Percentiles rank a stretch among this genome's conserved stretches.
Conservation (phyloP, 768 basidiomycete species). For the Tricholoma sp. region DNA sequence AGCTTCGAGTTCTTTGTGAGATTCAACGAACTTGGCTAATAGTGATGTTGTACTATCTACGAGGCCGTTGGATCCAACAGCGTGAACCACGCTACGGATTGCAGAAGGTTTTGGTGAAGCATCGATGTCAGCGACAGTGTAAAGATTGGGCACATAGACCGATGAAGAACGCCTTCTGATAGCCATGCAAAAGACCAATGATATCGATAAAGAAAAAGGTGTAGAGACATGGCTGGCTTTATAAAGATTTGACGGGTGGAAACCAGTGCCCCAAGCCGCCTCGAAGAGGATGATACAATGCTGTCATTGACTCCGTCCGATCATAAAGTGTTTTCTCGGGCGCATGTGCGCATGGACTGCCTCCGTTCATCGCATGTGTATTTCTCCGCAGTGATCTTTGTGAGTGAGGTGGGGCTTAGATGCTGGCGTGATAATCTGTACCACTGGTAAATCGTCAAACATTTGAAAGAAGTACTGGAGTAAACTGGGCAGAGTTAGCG, state of each 20-base stretch:
- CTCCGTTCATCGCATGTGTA: too few relatives aligned
- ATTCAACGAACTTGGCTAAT: slow-evolving; percentile 52
- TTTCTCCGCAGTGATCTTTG: too few relatives aligned
- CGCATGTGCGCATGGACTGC: too few relatives aligned
- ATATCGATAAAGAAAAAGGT: not conserved
- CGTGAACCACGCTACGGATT: slow-evolving; percentile 10
- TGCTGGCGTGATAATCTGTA: too few relatives aligned
- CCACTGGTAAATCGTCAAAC: too few relatives aligned
- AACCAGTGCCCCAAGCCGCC: too few relatives aligned
- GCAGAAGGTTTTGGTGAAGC: slow-evolving; percentile 19
- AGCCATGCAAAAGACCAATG: slow-evolving; percentile 9
- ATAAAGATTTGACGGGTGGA: not conserved
- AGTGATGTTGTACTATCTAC: slow-evolving; percentile 27
- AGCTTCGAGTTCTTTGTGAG: slow-evolving; percentile 54
- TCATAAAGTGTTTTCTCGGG: too few relatives aligned
- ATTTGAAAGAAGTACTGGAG: too few relatives aligned
- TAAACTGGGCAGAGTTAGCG: too few relatives aligned
- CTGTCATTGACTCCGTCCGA: too few relatives aligned
- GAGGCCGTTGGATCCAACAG: slow-evolving; percentile 13
- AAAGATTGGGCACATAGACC: slow-evolving; percentile 12
- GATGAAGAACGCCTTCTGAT: slow-evolving; percentile 22
- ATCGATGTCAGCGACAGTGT: slow-evolving; percentile 8
- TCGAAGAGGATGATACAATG: too few relatives aligned
- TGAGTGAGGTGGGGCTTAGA: too few relatives aligned
- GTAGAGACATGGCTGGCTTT: slow-evolving; percentile 24